Conservation (phyloP, 2,329 filamentous ascomycete species). For the Nothophaeocryptopus gaeumannii region DNA sequence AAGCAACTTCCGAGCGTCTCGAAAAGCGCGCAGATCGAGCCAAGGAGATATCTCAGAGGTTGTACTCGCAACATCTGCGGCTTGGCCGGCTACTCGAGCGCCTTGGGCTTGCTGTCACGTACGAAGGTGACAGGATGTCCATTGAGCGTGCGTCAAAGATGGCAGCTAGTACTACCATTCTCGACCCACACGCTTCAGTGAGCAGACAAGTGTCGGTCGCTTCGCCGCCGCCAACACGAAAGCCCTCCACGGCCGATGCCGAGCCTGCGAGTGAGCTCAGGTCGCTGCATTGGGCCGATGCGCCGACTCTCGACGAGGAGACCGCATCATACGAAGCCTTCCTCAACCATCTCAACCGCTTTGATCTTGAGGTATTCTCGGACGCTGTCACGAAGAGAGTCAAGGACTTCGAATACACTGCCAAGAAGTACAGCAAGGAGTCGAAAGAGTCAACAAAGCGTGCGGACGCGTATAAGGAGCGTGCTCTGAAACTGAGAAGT, state of each 20-base stretch:
- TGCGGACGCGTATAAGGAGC: constrained; percentile 67
- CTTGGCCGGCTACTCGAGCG: constrained; percentile 80
- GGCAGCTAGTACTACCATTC: constrained; percentile 46
- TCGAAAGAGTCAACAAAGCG: constrained; percentile 55
- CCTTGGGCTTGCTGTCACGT: constrained; percentile 76
- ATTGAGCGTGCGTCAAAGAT: constrained; percentile 69
- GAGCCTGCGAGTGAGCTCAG: constrained; percentile 56
- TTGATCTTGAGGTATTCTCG: constrained; percentile 79
- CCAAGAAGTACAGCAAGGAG: constrained; percentile 90
- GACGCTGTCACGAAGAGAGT: constrained; percentile 85
- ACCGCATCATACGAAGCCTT: constrained; percentile 72
- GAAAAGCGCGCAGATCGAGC: constrained; percentile 69
- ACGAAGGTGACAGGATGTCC: constrained; percentile 65
- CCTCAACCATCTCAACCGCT: constrained; percentile 68
- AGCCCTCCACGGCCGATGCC: constrained; percentile 48
- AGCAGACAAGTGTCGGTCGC: constrained; percentile 53
- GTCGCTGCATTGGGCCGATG: constrained; percentile 79
- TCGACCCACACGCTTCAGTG: constrained; percentile 42
- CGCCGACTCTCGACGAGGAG: constrained; percentile 63
- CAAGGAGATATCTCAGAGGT: constrained; percentile 77
- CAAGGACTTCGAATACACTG: constrained; percentile 89
- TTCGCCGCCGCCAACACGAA: constrained; percentile 55
- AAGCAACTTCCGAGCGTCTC: constrained; percentile 56
- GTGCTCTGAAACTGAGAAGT: constrained; percentile 73
- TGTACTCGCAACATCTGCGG: constrained; percentile 81